A percentile compares a stretch with the other conserved stretches of the same genome.
Evolutionary conservation across 2,329 filamentous ascomycete genomes (phyloP).

Genomic region (Colletotrichum tropicale): DNA sequence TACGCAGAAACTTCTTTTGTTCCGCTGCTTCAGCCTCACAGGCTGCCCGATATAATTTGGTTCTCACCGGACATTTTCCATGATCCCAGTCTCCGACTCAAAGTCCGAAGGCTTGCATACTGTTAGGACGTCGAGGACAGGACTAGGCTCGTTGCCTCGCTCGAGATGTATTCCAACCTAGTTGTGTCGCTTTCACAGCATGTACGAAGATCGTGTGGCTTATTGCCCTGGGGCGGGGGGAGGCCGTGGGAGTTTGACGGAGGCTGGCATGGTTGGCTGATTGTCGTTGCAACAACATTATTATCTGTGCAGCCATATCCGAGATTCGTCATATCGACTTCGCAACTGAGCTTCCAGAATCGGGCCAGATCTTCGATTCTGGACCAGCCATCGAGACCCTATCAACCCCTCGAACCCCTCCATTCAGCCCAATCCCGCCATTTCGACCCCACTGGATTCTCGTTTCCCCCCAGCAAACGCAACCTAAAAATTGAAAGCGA

Average conservation of each 20-base stretch:
- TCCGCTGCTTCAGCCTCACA: neutral
- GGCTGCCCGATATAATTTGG: neutral
- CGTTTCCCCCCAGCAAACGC: neutral
- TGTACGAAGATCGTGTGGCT: neutral
- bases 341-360: neutral
- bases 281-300: neutral
- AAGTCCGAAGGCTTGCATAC: conserved; percentile 1
- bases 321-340: neutral
- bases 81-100: neutral
- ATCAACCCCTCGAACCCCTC: conserved; percentile 1
- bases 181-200: neutral
- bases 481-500: conserved; percentile 6
- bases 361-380: neutral
- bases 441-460: neutral
- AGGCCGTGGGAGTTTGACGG: neutral
- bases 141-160: neutral
- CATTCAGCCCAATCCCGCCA: neutral
- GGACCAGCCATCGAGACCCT: neutral
- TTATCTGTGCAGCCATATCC: neutral
- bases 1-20: neutral
- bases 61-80: neutral
- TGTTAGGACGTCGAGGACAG: neutral
- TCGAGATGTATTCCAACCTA: neutral
- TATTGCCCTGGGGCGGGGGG: neutral
- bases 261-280: neutral